Percentiles rank a stretch among this genome's conserved stretches.
phyloP scores from a whole-genome alignment of 2,329 filamentous ascomycete genomes.

The Xylaria sp. region DNA sequence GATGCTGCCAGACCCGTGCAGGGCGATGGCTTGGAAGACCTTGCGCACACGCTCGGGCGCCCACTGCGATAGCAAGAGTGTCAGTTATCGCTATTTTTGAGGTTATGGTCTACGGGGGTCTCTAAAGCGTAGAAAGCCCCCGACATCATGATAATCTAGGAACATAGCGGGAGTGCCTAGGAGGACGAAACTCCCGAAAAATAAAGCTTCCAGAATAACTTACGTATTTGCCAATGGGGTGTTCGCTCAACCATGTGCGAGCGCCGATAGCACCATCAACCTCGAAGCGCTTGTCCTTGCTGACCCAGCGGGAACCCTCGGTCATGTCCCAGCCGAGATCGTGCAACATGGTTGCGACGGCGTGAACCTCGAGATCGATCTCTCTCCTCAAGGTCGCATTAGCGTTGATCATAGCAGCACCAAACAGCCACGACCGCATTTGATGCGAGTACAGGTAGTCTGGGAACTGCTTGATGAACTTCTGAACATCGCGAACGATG shows the following conservation, averaged over 20 bases:
- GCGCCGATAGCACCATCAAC: slow-evolving; percentile 41
- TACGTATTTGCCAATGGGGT: slow-evolving; percentile 32
- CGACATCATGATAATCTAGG: not conserved
- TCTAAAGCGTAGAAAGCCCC: too few relatives aligned
- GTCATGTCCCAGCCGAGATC: slow-evolving; percentile 40
- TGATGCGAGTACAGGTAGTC: slow-evolving; percentile 37
- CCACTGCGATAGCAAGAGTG: slow-evolving; percentile 18
- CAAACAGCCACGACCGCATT: slow-evolving; percentile 38
- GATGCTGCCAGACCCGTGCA: slow-evolving; percentile 29
- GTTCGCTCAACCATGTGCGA: slow-evolving; percentile 35
- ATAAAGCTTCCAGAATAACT: not conserved
- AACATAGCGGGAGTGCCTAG: not conserved
- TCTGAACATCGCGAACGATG: slow-evolving; percentile 35
- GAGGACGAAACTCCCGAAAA: not conserved
- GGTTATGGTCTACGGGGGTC: not conserved
- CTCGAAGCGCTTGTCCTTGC: slow-evolving; percentile 39
- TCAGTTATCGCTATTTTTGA: not conserved
- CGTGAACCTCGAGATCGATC: slow-evolving; percentile 39
- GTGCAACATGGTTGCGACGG: slow-evolving; percentile 39
- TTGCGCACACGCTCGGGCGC: slow-evolving; percentile 32
- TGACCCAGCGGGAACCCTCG: slow-evolving; percentile 32
- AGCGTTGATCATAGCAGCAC: slow-evolving; percentile 36
- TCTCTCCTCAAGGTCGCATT: slow-evolving; percentile 28
- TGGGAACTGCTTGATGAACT: slow-evolving; percentile 33
- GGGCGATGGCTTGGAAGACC: slow-evolving; percentile 35